Base-by-base conservation (phyloP, 1,284 basidiomycete species). In the Moesziomyces globuligerus region DNA sequence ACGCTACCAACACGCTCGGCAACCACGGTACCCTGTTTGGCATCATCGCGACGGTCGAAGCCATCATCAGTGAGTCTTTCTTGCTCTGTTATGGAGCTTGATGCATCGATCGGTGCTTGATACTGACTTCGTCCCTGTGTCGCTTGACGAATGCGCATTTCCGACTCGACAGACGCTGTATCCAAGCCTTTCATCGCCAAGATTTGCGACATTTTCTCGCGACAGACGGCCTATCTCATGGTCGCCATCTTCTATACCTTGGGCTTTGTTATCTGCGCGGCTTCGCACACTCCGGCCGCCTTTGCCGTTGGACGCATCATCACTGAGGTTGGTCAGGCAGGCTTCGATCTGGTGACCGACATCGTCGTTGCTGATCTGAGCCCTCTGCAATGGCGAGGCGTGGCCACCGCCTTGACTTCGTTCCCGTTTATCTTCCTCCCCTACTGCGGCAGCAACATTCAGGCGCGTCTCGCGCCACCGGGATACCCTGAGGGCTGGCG, bases 181-280 rank as follows among this genome's bases (percentile, higher is more conserved):
- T 53, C 57, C 34, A 79, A 79, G 62, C 72, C 73, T 15, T 60
- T 74, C 24, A 40, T 79, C 28, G 76, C 66, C 36, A 78, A 78
- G 45, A 39, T 78, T 7, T 51, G 74, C 43, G 78, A 79, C 48
- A 57, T 78, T 18, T 78, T 76, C 20, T 76, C 76, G 20, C 71
- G 78, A 15, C 71, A 71, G 23, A 44, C 70, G 13, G 76, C 72
- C 10, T 72, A 65, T 45, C 20, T 46, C 11, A 23, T 78, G 34
- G 50, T 66, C 24, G 34, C 72, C 26, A 42, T 69, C 48, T 72
- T 78, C 49, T 79, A 79, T 45, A 41, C 59, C 15, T 3, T 79
- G 7, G 78, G 78, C 13, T 76, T 71, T 45, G 58, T 79, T 4
- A 48, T 79, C 24, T 29, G 69, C 38, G 76, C 78, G 3, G 29